Evolutionary conservation across 2,329 filamentous ascomycete species (phyloP).

Genomic region (Exophiala lecanii-corni): DNA sequence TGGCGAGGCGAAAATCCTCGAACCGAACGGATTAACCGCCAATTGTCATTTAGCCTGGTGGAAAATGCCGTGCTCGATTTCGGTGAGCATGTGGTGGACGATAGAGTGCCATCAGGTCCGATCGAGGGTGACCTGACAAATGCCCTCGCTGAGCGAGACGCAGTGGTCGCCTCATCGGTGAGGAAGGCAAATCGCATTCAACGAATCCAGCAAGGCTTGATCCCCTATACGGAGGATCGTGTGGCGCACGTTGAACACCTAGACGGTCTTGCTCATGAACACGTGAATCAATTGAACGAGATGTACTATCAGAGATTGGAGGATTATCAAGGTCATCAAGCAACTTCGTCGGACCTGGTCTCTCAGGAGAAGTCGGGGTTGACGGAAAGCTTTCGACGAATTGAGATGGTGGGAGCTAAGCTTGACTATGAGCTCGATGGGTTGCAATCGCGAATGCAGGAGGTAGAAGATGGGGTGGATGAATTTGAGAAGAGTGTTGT

Average conservation of each 20-base stretch:
- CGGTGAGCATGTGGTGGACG: constrained; percentile 25
- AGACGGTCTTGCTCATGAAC: constrained; percentile 57
- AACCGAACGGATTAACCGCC: constrained; percentile 31
- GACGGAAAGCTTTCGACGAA: constrained; percentile 67
- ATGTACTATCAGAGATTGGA: constrained; percentile 68
- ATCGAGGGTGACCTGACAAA: constrained; percentile 21
- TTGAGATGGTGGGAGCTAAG: constrained; percentile 76
- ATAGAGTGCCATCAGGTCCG: constrained; percentile 13
- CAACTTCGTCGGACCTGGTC: constrained; percentile 64
- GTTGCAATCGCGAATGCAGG: constrained; percentile 73
- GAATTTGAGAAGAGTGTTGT: constrained; percentile 76
- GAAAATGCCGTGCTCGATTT: constrained; percentile 40
- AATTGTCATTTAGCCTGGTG: constrained; percentile 45
- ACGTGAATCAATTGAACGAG: constrained; percentile 61
- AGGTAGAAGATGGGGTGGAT: constrained; percentile 76
- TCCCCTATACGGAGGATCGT: constrained; percentile 41
- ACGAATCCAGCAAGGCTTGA: constrained; percentile 34
- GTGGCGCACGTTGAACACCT: constrained; percentile 51
- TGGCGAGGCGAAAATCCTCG: constrained; percentile 13
- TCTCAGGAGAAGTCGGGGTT: constrained; percentile 64
- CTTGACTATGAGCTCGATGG: constrained; percentile 87
- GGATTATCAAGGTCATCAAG: constrained; percentile 62
- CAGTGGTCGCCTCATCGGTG: constrained; percentile 38
- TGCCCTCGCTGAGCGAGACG: constrained; percentile 18
- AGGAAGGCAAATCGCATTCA: constrained; percentile 38